These are phyloP conservation scores for Paramecium sonneborni DNA, from an alignment of 73 alveolate genomes.

Conservation along the genomic window DNA sequence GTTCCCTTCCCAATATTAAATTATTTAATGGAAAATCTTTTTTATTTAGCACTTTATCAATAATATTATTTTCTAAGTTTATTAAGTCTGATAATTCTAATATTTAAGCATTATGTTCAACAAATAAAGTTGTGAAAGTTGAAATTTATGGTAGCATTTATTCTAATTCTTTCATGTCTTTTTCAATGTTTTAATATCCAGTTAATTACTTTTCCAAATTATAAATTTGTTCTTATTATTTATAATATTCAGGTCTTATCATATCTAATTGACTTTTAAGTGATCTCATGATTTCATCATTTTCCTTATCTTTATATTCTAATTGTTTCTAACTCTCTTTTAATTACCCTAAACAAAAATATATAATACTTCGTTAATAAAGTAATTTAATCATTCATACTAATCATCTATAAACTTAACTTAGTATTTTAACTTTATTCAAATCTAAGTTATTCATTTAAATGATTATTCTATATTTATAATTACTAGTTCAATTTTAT, in stretches of 20 bases:
- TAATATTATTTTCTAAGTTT: not conserved
- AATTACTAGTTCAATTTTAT: not conserved
- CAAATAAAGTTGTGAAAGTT: not conserved
- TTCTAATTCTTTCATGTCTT: not conserved
- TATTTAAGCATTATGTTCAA: not conserved
- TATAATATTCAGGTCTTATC: conserved; percentile 19
- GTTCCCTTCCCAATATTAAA: not conserved
- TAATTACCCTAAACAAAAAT: conserved; percentile 1
- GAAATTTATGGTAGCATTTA: not conserved
- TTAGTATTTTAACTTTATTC: not conserved
- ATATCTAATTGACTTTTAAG: not conserved
- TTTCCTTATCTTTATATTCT: not conserved
- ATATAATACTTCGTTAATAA: not conserved
- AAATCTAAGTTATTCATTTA: not conserved
- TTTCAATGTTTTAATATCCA: not conserved
- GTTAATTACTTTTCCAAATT: not conserved
- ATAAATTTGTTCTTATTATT: not conserved
- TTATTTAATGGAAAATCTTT: not conserved
- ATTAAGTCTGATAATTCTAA: not conserved
- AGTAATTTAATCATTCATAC: conserved; percentile 1
- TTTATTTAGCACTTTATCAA: not conserved
- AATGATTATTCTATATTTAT: not conserved
- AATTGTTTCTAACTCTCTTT: not conserved
- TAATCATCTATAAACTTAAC: not conserved
- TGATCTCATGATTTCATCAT: not conserved